These are phyloP conservation scores for Aspergillus sp. DNA, from an alignment of 2,329 filamentous ascomycete species.

Conservation along the genomic window DNA sequence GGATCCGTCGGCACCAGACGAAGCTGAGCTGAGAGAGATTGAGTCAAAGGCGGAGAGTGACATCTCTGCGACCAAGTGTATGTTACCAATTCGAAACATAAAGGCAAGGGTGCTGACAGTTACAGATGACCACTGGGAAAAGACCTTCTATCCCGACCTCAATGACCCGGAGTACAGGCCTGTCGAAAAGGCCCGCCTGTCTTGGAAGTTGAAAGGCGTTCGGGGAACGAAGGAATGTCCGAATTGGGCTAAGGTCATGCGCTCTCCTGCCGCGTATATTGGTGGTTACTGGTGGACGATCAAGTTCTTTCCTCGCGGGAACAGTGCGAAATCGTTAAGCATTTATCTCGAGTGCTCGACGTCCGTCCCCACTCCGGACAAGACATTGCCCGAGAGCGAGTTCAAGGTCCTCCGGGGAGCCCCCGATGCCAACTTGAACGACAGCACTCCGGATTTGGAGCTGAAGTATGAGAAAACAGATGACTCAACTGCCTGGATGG, in stretches of 20 bases:
- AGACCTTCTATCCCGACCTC: slow-evolving; percentile 48
- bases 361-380: slow-evolving; percentile 37
- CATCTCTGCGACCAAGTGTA: slow-evolving; percentile 50
- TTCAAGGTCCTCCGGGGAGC: slow-evolving; percentile 36
- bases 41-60: slow-evolving; percentile 41
- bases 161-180: slow-evolving; percentile 54
- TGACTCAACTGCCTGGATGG: slow-evolving; percentile 24
- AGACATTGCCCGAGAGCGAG: slow-evolving; percentile 30
- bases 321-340: slow-evolving; percentile 52
- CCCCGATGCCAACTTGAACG: slow-evolving; percentile 29
- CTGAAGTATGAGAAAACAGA: slow-evolving; percentile 22
- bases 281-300: slow-evolving; percentile 59
- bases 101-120: slow-evolving; percentile 1
- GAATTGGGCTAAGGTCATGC: slow-evolving; percentile 53
- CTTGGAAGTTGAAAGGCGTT: slow-evolving; percentile 53
- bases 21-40: slow-evolving; percentile 54
- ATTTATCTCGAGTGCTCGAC: slow-evolving; percentile 57
- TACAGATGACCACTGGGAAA: slow-evolving; percentile 52
- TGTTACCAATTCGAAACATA: slow-evolving; percentile 12
- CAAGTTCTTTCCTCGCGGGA: slow-evolving; percentile 58
- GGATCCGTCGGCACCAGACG: slow-evolving; percentile 50
- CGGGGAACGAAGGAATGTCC: slow-evolving; percentile 56
- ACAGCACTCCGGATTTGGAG: slow-evolving; percentile 24
- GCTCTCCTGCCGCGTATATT: slow-evolving; percentile 49
- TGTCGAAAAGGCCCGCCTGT: slow-evolving; percentile 48